A percentile compares a stretch with the other conserved stretches of the same genome.
Evolutionary conservation across 139 green algal species (phyloP).

Genomic region (Chlorella sp.): DNA sequence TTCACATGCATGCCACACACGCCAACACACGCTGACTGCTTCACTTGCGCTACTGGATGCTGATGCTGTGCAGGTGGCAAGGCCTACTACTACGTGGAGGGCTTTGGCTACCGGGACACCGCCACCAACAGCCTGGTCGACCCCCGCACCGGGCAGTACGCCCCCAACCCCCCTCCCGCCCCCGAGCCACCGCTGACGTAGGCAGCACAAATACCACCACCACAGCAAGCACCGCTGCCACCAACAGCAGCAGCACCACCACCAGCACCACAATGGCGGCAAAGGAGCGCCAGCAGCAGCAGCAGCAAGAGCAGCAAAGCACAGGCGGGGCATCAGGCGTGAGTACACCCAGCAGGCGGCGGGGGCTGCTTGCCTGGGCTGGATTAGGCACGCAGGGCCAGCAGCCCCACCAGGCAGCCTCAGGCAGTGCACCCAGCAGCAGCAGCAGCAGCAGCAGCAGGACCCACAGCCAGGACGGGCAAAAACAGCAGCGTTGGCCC

Average conservation of each 20-base stretch:
- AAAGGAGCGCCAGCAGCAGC: background rate
- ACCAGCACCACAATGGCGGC: too few relatives aligned
- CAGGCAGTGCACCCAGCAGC: conserved; percentile 1
- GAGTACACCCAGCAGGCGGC: too few relatives aligned
- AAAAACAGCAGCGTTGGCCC: too few relatives aligned
- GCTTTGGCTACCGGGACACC: background rate
- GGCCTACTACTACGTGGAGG: background rate
- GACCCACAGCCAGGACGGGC: conserved; percentile 4
- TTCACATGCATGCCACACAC: too few relatives aligned
- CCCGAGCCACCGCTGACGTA: background rate
- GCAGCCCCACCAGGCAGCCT: background rate
- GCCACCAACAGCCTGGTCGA: background rate
- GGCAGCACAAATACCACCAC: background rate
- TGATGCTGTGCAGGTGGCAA: too few relatives aligned
- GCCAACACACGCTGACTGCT: too few relatives aligned
- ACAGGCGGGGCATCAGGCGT: too few relatives aligned
- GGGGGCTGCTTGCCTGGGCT: too few relatives aligned
- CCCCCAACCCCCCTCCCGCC: background rate
- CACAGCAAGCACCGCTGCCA: background rate
- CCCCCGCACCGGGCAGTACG: background rate
- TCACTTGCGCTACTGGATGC: too few relatives aligned
- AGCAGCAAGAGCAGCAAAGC: background rate
- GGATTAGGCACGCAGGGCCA: too few relatives aligned
- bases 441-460: conserved; percentile 15
- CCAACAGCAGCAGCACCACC: background rate